Base-by-base conservation (phyloP, 2,329 filamentous ascomycete genomes). In the Penicillium capsulatum region DNA sequence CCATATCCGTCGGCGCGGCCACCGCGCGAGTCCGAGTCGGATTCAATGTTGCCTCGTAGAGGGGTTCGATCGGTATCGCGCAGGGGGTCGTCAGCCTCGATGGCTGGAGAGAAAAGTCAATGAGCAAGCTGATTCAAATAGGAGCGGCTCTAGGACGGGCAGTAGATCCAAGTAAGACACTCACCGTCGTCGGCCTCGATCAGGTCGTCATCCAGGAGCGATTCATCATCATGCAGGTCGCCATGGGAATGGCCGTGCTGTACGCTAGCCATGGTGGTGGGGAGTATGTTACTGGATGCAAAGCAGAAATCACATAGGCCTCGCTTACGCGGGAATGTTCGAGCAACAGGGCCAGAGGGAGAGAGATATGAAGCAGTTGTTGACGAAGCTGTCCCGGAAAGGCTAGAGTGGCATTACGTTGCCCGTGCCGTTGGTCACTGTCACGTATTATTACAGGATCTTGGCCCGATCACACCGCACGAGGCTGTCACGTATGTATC, bases 61-160 rank as follows among this genome's bases (percentile, higher is more conserved):
- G 88, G 87, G 35, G 87, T 80, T 54, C 84, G 83, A 60, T 89
- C 84, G 49, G 75, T 75, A 34, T 68, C 71, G 51, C 75, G 72
- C 50, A 92, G 75, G 28, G 90, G 89, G 67, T 96, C 89, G 60
- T 96, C 90, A 58, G 95, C 88, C 64, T 96, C 89, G 58, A 96
- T 81, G 55, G 89, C 87, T 59, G 27, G 37, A 34, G 22, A 36
- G 39, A 17, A 29, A 34, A 40, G 38, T 30, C 11, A 20, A 11
- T 4, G 9, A 10, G 35, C 15, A 22, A 14, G 9, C 26, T 22
- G 24, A 35, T 6, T 28, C 11, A 16, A 33, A 8, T 4, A 34
- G n/a, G 20, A n/a, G 8, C 27, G 38, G 34, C 48, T 16, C 22
- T 13, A 27, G 24, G 29, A 11, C 16, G 30, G 30, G 13, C 26